Evolutionary conservation across 164 flowering plant species (phyloP).

Genomic region (Chimonanthus salicifolius): DNA sequence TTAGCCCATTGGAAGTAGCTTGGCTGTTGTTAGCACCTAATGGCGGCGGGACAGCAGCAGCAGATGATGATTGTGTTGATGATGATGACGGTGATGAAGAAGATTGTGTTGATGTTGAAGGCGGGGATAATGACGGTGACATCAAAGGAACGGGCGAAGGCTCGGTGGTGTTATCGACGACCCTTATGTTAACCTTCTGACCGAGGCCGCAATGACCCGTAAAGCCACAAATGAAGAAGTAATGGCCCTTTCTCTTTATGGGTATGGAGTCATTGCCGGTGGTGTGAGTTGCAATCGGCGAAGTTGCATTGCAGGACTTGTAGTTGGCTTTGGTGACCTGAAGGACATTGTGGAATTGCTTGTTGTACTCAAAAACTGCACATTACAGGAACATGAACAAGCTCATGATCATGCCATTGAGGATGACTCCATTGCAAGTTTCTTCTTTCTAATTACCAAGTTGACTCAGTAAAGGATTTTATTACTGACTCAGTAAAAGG

Average conservation of each 20-base stretch:
- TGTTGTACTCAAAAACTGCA: slow-evolving; percentile 51
- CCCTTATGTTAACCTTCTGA: slow-evolving; percentile 58
- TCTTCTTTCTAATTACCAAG: too few relatives aligned
- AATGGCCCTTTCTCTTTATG: slow-evolving; percentile 39
- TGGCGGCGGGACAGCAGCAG: slow-evolving; percentile 5
- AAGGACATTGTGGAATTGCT: slow-evolving; percentile 57
- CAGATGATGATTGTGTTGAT: too few relatives aligned
- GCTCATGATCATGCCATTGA: too few relatives aligned
- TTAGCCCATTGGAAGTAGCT: slow-evolving; percentile 10
- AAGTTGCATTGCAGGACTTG: slow-evolving; percentile 48
- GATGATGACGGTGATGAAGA: background rate
- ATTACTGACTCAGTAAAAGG: too few relatives aligned
- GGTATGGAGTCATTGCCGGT: slow-evolving; percentile 54
- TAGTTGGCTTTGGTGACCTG: slow-evolving; percentile 45
- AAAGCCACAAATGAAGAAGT: slow-evolving; percentile 55
- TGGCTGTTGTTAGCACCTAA: slow-evolving; percentile 13
- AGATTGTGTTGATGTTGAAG: background rate
- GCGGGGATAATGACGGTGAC: slow-evolving; percentile 13
- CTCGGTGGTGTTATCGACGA: background rate
- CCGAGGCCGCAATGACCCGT: slow-evolving; percentile 72
- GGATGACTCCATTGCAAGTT: too few relatives aligned
- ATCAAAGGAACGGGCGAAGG: background rate
- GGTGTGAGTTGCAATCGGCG: slow-evolving; percentile 31
- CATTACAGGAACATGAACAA: background rate
- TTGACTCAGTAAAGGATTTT: too few relatives aligned